These are phyloP conservation scores for Globisporangium middletonii DNA, from an alignment of 352 stramenopile species.

Conservation along the genomic window DNA sequence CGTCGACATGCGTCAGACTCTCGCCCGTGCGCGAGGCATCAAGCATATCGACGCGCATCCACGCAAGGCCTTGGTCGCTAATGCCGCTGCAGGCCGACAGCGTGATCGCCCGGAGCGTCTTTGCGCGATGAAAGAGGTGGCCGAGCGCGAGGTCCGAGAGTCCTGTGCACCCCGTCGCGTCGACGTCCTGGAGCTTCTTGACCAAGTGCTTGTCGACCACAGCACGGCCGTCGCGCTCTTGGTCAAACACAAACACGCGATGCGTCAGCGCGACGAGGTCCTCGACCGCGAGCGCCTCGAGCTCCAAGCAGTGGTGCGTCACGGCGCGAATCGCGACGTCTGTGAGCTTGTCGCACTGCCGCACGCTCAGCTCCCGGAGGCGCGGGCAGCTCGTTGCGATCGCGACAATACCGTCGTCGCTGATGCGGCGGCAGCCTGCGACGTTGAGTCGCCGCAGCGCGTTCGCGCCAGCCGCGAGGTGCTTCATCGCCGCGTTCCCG, in stretches of 20 bases:
- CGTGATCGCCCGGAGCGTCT: conserved; percentile 38
- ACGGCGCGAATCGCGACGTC: conserved; percentile 59
- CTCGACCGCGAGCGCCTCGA: conserved; percentile 77
- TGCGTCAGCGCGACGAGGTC: conserved; percentile 67
- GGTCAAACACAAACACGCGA: conserved; percentile 82
- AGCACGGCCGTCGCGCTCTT: conserved; percentile 70
- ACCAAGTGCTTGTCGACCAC: conserved; percentile 79
- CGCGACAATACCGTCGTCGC: conserved; percentile 71
- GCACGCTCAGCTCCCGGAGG: conserved; percentile 69
- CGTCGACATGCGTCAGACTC: conserved; percentile 51
- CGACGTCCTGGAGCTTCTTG: conserved; percentile 49
- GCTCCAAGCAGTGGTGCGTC: conserved; percentile 81
- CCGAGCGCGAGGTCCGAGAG: conserved; percentile 72
- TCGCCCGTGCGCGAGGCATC: conserved; percentile 40
- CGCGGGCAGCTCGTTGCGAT: conserved; percentile 53
- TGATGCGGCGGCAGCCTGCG: conserved; percentile 67
- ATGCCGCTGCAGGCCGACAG: conserved; percentile 56
- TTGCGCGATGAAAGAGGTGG: conserved; percentile 59
- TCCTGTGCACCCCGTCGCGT: conserved; percentile 57
- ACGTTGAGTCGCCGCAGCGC: conserved; percentile 71
- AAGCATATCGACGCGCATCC: conserved; percentile 63
- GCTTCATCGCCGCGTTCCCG: conserved; percentile 43
- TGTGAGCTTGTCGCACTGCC: conserved; percentile 79
- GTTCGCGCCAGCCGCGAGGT: conserved; percentile 35
- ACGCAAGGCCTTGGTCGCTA: conserved; percentile 54